Evolutionary conservation across 2,329 filamentous ascomycete genomes (phyloP).

Genomic region (Sarocladiaceae sp.): DNA sequence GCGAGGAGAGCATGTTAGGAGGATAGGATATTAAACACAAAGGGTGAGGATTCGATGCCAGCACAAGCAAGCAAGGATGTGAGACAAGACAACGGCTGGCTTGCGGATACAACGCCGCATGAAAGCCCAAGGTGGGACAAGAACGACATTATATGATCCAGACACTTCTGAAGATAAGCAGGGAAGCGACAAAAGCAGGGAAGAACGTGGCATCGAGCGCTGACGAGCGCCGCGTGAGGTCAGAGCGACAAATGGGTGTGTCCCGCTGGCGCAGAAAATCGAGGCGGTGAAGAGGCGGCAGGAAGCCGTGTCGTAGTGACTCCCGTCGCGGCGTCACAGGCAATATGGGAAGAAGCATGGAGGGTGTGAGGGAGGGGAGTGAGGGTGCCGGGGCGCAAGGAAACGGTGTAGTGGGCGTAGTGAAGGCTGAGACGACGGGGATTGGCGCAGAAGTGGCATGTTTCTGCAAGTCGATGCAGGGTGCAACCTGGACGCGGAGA

Average conservation of each 20-base stretch:
- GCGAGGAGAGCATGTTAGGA: background rate
- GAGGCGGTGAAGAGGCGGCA: slow-evolving; percentile 8
- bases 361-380: background rate
- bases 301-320: background rate
- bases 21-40: background rate
- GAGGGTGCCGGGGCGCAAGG: background rate
- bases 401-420: slow-evolving; percentile 5
- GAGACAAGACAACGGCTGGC: background rate
- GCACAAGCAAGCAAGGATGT: background rate
- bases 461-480: slow-evolving; percentile 3
- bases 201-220: slow-evolving; percentile 1
- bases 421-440: background rate
- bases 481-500: background rate
- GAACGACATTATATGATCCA: slow-evolving; percentile 2
- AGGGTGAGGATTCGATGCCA: background rate
- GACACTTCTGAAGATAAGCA: background rate
- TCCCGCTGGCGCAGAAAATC: background rate
- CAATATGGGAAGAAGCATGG: background rate
- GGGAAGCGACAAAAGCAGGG: background rate
- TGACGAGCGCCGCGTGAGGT: background rate
- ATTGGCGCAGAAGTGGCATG: slow-evolving; percentile 4
- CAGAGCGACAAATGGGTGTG: background rate
- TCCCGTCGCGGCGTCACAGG: background rate
- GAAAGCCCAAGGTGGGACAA: background rate
- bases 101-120: background rate